Base-by-base conservation (phyloP, 208 protist species). In the Blechomonas ayalai region DNA sequence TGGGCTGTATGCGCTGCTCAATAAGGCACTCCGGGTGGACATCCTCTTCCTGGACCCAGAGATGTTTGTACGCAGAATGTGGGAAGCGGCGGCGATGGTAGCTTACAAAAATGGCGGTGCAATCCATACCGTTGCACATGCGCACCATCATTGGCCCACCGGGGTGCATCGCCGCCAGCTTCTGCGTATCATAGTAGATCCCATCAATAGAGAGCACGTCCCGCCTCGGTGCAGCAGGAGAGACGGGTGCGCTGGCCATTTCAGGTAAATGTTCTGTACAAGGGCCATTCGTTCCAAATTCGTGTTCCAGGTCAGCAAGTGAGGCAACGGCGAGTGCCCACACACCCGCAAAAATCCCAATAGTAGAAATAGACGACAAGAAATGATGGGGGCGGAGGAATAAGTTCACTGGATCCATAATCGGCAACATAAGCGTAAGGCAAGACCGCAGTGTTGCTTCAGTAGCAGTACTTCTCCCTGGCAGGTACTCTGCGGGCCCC, bases 51-150 rank as follows among this genome's bases (percentile, higher is more conserved):
- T 56, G 33, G n/a, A 89, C 68, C 44, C 72, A 66, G 22, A 73
- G 54, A 35, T 62, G 48, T 53, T 70, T 73, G 68, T 82, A 89
- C 12, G 63, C 44, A 7, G 56, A 64, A 48, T 89, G 80, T 0
- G 80, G 80, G 53, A 89, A 89, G 40, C 68, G 72, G 15, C 80
- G 74, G 34, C 80, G 80, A 52, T 89, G 80, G 47, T 82, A 84
- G 40, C 60, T 82, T 28, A 81, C 35, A 43, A 82, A 89, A 41
- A 84, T 72, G 1, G 73, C 59, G 9, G 80, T 84, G 63, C 67
- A 61, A 43, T 89, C 80, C 1, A 57, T 57, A n/a, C 72, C 69
- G 44, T 89, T 89, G 41, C 63, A 77, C 57, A 89, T 72, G 18
- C 59, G 69, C 46, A 89, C 66, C 58, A 82, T 72, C 68, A 78